These are phyloP conservation scores for Diaporthe caulivora DNA, from an alignment of 2,329 filamentous ascomycete species.

Conservation along the genomic window DNA sequence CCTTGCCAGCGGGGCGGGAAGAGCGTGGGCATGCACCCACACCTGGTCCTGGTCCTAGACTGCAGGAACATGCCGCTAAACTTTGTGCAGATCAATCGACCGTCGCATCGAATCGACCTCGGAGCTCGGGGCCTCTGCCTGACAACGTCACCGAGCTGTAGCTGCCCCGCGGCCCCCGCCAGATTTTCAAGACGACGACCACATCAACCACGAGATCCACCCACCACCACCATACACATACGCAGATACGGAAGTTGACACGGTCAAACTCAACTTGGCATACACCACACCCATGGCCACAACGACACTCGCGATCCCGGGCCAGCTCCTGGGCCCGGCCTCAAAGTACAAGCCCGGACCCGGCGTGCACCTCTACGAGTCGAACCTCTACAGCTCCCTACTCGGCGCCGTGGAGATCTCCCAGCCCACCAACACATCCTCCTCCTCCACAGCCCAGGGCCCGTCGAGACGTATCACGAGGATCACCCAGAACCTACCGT, in stretches of 20 bases:
- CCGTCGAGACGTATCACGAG: slow-evolving; percentile 71
- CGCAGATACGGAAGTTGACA: background rate
- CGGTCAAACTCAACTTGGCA: background rate
- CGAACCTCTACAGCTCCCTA: slow-evolving; percentile 84
- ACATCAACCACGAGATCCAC: background rate
- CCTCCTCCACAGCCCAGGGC: slow-evolving; percentile 45
- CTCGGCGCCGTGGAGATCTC: slow-evolving; percentile 76
- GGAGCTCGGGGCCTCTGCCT: background rate
- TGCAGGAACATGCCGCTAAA: slow-evolving; percentile 28
- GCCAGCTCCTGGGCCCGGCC: slow-evolving; percentile 80
- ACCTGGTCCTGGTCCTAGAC: background rate
- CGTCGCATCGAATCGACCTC: slow-evolving; percentile 6
- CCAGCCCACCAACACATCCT: slow-evolving; percentile 53
- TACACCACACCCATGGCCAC: slow-evolving; percentile 37
- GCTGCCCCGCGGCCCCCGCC: slow-evolving; percentile 13
- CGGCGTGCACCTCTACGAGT: slow-evolving; percentile 85
- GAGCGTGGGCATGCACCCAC: background rate
- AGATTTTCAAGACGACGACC: background rate
- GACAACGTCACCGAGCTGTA: slow-evolving; percentile 17
- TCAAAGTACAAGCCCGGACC: slow-evolving; percentile 79
- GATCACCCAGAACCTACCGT: slow-evolving; percentile 53
- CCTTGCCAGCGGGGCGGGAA: slow-evolving; percentile 7
- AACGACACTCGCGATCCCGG: slow-evolving; percentile 76
- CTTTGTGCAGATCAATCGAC: slow-evolving; percentile 25
- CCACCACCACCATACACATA: background rate